A percentile compares a stretch with the other conserved stretches of the same genome.
These are phyloP conservation scores for Aspergillus arachidicola DNA, from an alignment of 2,329 filamentous ascomycete species.

Conservation along the genomic window DNA sequence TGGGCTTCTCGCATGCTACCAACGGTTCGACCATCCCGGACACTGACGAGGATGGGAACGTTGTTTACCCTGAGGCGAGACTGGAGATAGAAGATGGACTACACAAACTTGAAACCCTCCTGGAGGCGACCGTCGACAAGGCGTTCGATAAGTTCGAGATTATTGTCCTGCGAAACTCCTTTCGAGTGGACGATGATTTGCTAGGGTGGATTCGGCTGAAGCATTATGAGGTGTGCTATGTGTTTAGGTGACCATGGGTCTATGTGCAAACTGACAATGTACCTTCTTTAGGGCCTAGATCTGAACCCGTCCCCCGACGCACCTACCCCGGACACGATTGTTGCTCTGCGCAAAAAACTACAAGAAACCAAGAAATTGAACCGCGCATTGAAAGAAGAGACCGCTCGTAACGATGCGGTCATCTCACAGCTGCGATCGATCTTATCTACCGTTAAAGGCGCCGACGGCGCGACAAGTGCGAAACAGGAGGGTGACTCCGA, in stretches of 20 bases:
- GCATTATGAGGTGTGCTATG: constrained; percentile 72
- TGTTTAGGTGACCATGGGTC: neutral
- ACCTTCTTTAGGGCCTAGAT: constrained; percentile 37
- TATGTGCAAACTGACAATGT: neutral
- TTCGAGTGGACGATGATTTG: constrained; percentile 71
- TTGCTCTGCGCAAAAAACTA: constrained; percentile 71
- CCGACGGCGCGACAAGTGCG: constrained; percentile 12
- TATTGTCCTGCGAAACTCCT: constrained; percentile 83
- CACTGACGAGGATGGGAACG: constrained; percentile 49
- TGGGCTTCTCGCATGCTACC: constrained; percentile 71
- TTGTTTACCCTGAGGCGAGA: constrained; percentile 54
- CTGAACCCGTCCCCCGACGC: constrained; percentile 37
- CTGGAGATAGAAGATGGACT: constrained; percentile 86
- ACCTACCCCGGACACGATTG: constrained; percentile 69
- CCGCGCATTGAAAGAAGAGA: constrained; percentile 68
- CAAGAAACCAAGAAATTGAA: constrained; percentile 79
- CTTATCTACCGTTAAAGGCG: constrained; percentile 42
- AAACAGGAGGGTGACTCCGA: constrained; percentile 22
- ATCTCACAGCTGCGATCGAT: constrained; percentile 66
- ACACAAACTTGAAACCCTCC: constrained; percentile 79
- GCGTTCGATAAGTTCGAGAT: constrained; percentile 88
- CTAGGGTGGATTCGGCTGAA: constrained; percentile 76
- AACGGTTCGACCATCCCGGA: constrained; percentile 51
- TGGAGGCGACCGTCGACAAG: constrained; percentile 79
- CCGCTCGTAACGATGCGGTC: constrained; percentile 70